Evolutionary conservation across 441 rosid species (phyloP).

Genomic region (Bocquillonia castaneifolia): DNA sequence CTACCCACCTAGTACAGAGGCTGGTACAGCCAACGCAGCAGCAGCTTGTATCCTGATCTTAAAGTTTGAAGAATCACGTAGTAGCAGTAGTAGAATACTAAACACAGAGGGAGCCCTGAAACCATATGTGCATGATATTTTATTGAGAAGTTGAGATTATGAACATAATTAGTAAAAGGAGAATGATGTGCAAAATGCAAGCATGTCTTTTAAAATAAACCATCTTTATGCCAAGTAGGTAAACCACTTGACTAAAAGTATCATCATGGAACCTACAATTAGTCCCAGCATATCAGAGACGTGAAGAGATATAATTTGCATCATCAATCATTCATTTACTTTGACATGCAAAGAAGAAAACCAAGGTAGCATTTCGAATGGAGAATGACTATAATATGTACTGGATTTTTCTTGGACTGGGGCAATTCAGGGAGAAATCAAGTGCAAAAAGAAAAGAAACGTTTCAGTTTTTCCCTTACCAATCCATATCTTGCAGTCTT

Average conservation of each 20-base stretch:
- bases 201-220: background rate
- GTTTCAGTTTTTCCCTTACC: conserved; percentile 43
- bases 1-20: conserved; percentile 54
- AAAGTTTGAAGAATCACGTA: conserved; percentile 88
- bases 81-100: conserved; percentile 63
- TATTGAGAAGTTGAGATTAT: background rate
- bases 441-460: background rate
- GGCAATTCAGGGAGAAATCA: conserved; percentile 8
- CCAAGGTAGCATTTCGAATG: background rate
- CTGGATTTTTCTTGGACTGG: background rate
- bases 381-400: conserved; percentile 4
- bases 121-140: conserved; percentile 13
- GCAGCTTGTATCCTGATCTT: conserved; percentile 98
- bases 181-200: background rate
- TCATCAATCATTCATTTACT: conserved; percentile 8
- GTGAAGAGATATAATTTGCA: background rate
- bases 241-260: background rate
- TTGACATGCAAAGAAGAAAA: conserved; percentile 8
- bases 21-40: conserved; percentile 85
- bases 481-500: conserved; percentile 70
- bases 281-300: background rate
- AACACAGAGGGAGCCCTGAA: conserved; percentile 90
- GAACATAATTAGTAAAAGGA: background rate
- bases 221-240: background rate
- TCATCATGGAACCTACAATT: background rate